These are phyloP conservation scores for Pochonia chlamydosporia DNA, from an alignment of 2,329 filamentous ascomycete species.

Conservation along the genomic window DNA sequence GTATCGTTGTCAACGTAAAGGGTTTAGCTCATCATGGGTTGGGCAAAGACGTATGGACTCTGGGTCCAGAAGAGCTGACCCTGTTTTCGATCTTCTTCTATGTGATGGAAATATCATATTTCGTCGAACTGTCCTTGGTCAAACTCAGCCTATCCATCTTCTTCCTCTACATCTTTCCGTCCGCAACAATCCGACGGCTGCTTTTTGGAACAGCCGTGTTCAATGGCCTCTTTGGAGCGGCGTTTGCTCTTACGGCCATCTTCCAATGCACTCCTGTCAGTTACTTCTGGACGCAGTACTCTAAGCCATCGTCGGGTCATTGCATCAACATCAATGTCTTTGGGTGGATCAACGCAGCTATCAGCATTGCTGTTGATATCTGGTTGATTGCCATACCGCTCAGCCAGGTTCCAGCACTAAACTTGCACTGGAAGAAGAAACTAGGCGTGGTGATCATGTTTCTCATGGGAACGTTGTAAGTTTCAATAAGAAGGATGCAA, in stretches of 20 bases:
- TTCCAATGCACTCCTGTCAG: conserved; percentile 40
- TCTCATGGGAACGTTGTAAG: conserved; percentile 10
- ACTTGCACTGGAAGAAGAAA: conserved; percentile 34
- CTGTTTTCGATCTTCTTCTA: too few species aligned
- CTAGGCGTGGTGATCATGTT: conserved; percentile 35
- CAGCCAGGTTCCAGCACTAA: conserved; percentile 26
- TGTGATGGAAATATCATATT: too few species aligned
- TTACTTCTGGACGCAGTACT: conserved; percentile 43
- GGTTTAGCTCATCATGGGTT: too few species aligned
- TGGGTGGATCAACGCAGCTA: conserved; percentile 38
- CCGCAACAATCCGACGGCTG: conserved; percentile 22
- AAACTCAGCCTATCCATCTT: too few species aligned
- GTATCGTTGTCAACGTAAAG: too few species aligned
- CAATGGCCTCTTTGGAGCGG: conserved; percentile 25
- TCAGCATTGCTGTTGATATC: conserved; percentile 40
- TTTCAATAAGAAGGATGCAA: too few species aligned
- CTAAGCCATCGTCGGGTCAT: conserved; percentile 34
- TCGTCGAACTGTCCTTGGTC: too few species aligned
- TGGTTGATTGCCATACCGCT: conserved; percentile 40
- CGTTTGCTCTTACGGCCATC: conserved; percentile 31
- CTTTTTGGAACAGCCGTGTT: conserved; percentile 29
- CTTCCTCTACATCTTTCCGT: conserved; percentile 42
- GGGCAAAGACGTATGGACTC: too few species aligned
- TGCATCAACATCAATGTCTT: conserved; percentile 40
- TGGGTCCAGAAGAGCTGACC: too few species aligned